Conservation (phyloP, 192 early-diverging fungal species). For the Rhizophagus prolifer region DNA sequence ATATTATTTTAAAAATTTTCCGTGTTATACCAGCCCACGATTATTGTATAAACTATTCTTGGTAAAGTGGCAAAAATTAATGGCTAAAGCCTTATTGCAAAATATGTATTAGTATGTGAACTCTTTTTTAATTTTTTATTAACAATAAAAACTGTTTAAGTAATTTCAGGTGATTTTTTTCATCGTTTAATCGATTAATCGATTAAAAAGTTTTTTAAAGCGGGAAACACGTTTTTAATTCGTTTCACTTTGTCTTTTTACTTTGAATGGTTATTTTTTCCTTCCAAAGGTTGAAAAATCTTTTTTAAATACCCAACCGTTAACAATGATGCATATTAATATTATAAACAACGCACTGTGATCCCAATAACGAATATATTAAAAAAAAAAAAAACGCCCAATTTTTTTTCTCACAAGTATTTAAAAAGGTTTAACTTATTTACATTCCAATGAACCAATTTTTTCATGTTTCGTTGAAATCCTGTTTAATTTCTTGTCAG, state of each 20-base stretch:
- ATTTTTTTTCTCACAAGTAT: too few species aligned
- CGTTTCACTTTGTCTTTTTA: too few species aligned
- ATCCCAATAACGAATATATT: not conserved
- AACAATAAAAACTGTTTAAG: not conserved
- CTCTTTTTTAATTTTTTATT: too few species aligned
- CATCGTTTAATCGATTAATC: too few species aligned
- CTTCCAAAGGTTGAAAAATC: not conserved
- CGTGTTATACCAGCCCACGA: too few species aligned
- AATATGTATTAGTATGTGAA: not conserved
- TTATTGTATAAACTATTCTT: not conserved
- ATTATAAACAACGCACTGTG: too few species aligned
- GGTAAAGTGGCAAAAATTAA: not conserved
- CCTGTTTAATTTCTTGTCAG: not conserved
- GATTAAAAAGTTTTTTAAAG: too few species aligned
- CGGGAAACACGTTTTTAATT: not conserved
- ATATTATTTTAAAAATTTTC: too few species aligned
- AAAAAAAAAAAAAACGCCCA: not conserved
- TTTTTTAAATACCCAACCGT: too few species aligned
- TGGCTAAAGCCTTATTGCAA: not conserved
- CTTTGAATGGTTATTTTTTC: not conserved
- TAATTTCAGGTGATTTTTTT: not conserved
- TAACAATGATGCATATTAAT: too few species aligned
- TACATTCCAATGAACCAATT: not conserved
- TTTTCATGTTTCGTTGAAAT: not conserved
- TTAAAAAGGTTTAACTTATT: not conserved